These are phyloP conservation scores for Podaxis mareebaensis DNA, from an alignment of 768 basidiomycete species.

Conservation along the genomic window DNA sequence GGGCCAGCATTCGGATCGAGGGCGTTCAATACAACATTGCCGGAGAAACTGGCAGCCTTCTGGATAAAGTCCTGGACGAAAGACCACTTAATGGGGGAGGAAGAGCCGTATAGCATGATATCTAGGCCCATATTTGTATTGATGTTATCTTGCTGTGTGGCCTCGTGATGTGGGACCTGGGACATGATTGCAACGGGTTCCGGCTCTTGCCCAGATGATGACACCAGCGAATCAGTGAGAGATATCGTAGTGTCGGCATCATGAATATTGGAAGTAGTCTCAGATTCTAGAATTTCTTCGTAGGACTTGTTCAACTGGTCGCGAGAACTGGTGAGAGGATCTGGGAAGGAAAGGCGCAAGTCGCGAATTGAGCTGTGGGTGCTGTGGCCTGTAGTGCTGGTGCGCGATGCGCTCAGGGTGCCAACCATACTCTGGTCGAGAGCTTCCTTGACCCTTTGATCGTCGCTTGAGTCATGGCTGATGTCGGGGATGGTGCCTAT, in stretches of 20 bases:
- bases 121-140: slow-evolving; percentile 47
- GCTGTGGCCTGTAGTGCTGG: slow-evolving; percentile 58
- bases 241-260: slow-evolving; percentile 17
- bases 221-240: slow-evolving; percentile 10
- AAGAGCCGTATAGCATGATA: slow-evolving; percentile 67
- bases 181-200: slow-evolving; percentile 31
- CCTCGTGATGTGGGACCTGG: slow-evolving; percentile 36
- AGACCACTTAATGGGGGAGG: slow-evolving; percentile 59
- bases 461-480: slow-evolving; percentile 52
- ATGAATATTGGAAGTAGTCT: slow-evolving; percentile 28
- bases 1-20: slow-evolving; percentile 26
- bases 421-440: slow-evolving; percentile 84
- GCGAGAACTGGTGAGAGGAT: slow-evolving; percentile 74
- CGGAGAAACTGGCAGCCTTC: slow-evolving; percentile 48
- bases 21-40: slow-evolving; percentile 29
- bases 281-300: slow-evolving; percentile 48
- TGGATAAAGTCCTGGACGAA: slow-evolving; percentile 60
- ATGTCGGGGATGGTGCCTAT: slow-evolving; percentile 30
- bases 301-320: slow-evolving; percentile 63
- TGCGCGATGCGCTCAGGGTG: slow-evolving; percentile 74
- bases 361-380: slow-evolving; percentile 67
- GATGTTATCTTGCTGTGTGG: slow-evolving; percentile 19
- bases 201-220: slow-evolving; percentile 35
- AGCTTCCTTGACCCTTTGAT: slow-evolving; percentile 68
- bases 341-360: slow-evolving; percentile 80